Evolutionary conservation across 805 yeast species (phyloP), one percentile per base, ranked within the genome.

Genomic region (Zygotorulaspora florentina): DNA sequence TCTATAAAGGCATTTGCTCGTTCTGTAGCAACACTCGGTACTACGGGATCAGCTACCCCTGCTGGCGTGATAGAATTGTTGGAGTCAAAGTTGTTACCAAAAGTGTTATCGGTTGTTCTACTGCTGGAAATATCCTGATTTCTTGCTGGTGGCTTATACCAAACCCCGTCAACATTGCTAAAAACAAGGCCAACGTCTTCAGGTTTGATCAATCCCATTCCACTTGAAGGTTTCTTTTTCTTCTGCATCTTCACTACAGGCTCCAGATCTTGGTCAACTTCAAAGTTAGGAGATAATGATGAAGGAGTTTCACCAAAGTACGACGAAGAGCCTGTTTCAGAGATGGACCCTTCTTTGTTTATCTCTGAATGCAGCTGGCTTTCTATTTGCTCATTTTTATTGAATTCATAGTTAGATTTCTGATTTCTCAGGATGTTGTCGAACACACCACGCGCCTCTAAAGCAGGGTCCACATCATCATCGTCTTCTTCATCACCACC

Each of bases 381-480:
- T 12, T 26, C 18, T 5, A 27, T n/a, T n/a, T 26, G 33, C 23
- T 23, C 18, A 3, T 31, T 43, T 27, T 37, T 44, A 10, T 34
- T 40, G 30, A 49, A 40, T 30, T 46, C 52, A 28, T 53, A 54
- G 33, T 50, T 54, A 15, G 59, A 55, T 30, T 48, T 47, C 35
- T 58, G 62, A 30, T 53, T 55, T 31, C 55, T 50, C 30, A 61
- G 39, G 23, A 61, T 52, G 30, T 59, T 60, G 28, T 58, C 51
- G 43, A 56, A 63, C 8, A 61, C 65, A 11, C 57, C 52, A 23
- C 59, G 51, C 1, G 66, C 67, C 17, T 57, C 64, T 15, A 50
- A 42, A 2, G 63, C 61, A 3, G 66, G 65, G 33, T 62, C 65
- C 35, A 51, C 50, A 25, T 53, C 61, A n/a, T 54, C 51, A 3